Base-by-base conservation (phyloP, 2,329 filamentous ascomycete species). In the Sphaerulina vaccinii region DNA sequence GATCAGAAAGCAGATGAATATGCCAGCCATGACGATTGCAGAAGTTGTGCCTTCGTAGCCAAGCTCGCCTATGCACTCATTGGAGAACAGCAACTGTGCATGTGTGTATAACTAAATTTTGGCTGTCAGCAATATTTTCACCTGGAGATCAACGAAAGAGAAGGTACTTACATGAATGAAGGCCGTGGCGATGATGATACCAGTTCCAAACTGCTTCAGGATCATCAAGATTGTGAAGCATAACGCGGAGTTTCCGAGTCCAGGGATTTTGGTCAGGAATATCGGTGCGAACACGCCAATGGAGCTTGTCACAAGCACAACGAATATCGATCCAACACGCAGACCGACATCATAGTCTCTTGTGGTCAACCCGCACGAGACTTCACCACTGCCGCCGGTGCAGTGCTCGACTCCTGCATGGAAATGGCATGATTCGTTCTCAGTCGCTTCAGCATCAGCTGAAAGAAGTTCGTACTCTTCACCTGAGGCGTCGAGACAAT, bases 401-500 rank as follows among this genome's bases (percentile, higher is more conserved):
- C 85, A 88, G 61, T 87, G 81, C 56, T 88, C 84, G 18, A 90
- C 83, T 32, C 86, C 86, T 8, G 85, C 85, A 60, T 90, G 86
- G 68, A 86, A 88, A 64, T 90, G 87, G 60, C 85, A 89, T 60
- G 80, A 39, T 32, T 44, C 18, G 10, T 51, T 46, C 46, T 51
- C 59, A 63, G 54, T 65, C 11, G n/a, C 46, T 40, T 15, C 53
- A 22, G 15, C 41, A 3, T 38, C 49, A 6, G 44, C 52, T 1
- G 46, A 22, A 10, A 49, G 22, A 11, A 33, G 19, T 15, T 13
- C 15, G 8, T 37, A 41, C 45, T 57, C 40, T 52, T 24, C 52
- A 16, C 37, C 35, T 15, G 33, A 22, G 33, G 43, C n/a, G 54
- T 54, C 49, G 3, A 54, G 23, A 29, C 21, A 33, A 61, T 72